Conservation (phyloP, 352 stramenopile species). For the Globisporangium nagaii region DNA sequence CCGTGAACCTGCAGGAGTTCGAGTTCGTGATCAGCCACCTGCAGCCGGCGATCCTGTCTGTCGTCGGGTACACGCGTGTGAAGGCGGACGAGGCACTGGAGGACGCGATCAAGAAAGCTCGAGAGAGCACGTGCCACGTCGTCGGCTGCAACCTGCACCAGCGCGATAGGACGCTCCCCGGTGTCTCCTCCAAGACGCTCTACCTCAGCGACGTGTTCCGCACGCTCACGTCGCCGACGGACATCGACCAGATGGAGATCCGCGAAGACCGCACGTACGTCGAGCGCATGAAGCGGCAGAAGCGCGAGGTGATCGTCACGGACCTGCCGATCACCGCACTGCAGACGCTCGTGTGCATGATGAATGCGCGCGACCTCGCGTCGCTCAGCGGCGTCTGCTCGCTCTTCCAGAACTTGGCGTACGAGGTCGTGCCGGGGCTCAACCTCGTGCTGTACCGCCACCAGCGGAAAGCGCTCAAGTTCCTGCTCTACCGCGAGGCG, state of each 20-base stretch:
- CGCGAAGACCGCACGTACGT: constrained; percentile 62
- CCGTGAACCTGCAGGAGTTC: constrained; percentile 35
- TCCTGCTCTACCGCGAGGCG: constrained; percentile 72
- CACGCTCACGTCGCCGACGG: constrained; percentile 50
- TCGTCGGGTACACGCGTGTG: constrained; percentile 17
- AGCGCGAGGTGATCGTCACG: constrained; percentile 42
- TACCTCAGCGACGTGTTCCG: constrained; percentile 67
- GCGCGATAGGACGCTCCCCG: constrained; percentile 1
- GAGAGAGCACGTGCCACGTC: constrained; percentile 54
- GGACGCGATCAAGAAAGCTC: constrained; percentile 24
- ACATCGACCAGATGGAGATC: constrained; percentile 60
- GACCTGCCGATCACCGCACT: constrained; percentile 58
- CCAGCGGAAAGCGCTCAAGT: constrained; percentile 70
- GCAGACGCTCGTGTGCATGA: constrained; percentile 51
- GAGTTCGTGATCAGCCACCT: constrained; percentile 56
- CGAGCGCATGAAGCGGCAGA: constrained; percentile 30
- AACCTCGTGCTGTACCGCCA: constrained; percentile 72
- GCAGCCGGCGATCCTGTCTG: constrained; percentile 35
- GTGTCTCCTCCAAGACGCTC: constrained; percentile 20
- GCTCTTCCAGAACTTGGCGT: constrained; percentile 74
- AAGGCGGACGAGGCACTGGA: constrained; percentile 6
- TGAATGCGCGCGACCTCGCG: constrained; percentile 56
- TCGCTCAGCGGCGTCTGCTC: constrained; percentile 57
- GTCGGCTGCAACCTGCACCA: constrained; percentile 54
- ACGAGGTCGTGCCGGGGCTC: constrained; percentile 76